Conservation (phyloP, 306 rosid species). For the Cyamopsis tetragonoloba region DNA sequence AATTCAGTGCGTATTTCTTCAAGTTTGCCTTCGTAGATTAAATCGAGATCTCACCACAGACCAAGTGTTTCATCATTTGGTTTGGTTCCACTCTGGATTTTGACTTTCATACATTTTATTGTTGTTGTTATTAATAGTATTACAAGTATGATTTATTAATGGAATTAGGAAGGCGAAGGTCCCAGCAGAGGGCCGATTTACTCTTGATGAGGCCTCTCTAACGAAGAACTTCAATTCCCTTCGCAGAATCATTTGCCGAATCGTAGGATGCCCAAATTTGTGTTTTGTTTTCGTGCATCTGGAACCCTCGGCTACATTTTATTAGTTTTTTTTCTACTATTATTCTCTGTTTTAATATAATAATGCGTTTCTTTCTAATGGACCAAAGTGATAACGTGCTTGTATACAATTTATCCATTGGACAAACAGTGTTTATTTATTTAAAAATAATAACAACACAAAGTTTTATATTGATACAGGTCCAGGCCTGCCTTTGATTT, state of each 20-base stretch:
- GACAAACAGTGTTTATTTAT: too few species aligned
- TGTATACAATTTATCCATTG: too few species aligned
- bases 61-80: constrained; percentile 1
- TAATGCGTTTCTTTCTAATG: too few species aligned
- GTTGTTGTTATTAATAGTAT: neutral
- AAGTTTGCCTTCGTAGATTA: constrained; percentile 95
- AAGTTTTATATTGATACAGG: too few species aligned
- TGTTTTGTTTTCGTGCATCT: constrained; percentile 27
- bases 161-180: constrained; percentile 43
- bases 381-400: too few species aligned
- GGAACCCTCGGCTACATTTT: constrained; percentile 41
- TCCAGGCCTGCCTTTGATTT: too few species aligned
- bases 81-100: constrained; percentile 30
- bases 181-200: constrained; percentile 75
- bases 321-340: too few species aligned
- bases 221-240: constrained; percentile 38
- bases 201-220: constrained; percentile 81
- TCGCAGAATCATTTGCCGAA: constrained; percentile 65
- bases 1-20: constrained; percentile 61
- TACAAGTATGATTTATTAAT: too few species aligned
- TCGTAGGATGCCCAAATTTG: constrained; percentile 58
- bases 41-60: constrained; percentile 36
- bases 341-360: too few species aligned
- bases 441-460: too few species aligned
- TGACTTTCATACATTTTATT: constrained; percentile 36